Percentiles rank a stretch among this genome's conserved stretches.
phyloP scores from a whole-genome alignment of 2,329 filamentous ascomycete genomes.

The Parascedosporium putredinis region DNA sequence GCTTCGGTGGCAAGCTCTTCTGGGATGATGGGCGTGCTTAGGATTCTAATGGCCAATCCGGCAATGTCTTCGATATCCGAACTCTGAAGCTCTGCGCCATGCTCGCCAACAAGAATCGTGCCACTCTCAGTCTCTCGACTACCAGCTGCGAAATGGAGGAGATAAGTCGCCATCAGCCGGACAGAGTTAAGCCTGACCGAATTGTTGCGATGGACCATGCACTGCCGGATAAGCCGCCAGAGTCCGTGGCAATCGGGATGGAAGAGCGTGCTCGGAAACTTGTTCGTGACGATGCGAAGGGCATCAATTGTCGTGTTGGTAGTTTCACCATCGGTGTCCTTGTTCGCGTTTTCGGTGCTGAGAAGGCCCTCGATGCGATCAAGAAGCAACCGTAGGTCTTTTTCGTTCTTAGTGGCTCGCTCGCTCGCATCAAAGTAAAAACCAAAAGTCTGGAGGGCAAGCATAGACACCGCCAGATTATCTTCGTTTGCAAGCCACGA shows the following conservation, averaged over 20 bases:
- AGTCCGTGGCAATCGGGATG: slow-evolving; percentile 48
- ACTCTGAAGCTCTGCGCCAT: slow-evolving; percentile 57
- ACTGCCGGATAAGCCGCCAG: slow-evolving; percentile 60
- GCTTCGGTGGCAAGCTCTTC: slow-evolving; percentile 72
- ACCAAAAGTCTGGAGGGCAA: slow-evolving; percentile 71
- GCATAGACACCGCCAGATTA: slow-evolving; percentile 58
- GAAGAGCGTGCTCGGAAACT: slow-evolving; percentile 54
- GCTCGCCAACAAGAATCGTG: slow-evolving; percentile 56
- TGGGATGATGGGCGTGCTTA: slow-evolving; percentile 52
- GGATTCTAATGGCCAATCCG: slow-evolving; percentile 35
- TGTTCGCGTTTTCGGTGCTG: slow-evolving; percentile 39
- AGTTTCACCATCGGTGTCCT: slow-evolving; percentile 56
- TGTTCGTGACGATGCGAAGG: slow-evolving; percentile 55
- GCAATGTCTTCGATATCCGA: slow-evolving; percentile 53
- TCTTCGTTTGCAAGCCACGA: slow-evolving; percentile 68
- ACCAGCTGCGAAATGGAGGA: slow-evolving; percentile 63
- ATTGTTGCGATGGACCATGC: slow-evolving; percentile 60
- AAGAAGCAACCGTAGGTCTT: slow-evolving; percentile 56
- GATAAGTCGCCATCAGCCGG: slow-evolving; percentile 63
- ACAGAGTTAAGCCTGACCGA: slow-evolving; percentile 70
- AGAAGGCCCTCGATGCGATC: slow-evolving; percentile 43
- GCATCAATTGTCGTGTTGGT: slow-evolving; percentile 64
- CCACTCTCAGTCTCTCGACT: slow-evolving; percentile 41
- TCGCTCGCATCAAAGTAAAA: slow-evolving; percentile 69
- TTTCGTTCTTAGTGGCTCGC: slow-evolving; percentile 47